phyloP scores from a whole-genome alignment of 1,284 basidiomycete genomes.

The Moesziomyces aphidis region DNA sequence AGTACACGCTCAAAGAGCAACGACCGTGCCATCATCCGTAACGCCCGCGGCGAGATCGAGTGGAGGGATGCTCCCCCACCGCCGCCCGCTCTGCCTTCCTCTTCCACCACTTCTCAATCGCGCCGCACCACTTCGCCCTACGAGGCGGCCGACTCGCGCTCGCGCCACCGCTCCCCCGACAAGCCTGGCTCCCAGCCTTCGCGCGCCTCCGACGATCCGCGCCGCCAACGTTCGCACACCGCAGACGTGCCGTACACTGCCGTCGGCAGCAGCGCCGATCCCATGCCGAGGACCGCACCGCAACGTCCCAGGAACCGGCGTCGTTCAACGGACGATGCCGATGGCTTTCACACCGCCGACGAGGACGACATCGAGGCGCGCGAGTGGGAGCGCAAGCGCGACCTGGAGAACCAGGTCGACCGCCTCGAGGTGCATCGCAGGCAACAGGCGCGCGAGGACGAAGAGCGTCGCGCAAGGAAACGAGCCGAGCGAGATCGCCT shows the following conservation, averaged over 20 bases:
- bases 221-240: slow-evolving; percentile 11
- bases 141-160: slow-evolving; percentile 6
- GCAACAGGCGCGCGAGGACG: slow-evolving; percentile 34
- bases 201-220: slow-evolving; percentile 13
- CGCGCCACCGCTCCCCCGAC: slow-evolving; percentile 18
- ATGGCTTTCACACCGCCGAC: slow-evolving; percentile 44
- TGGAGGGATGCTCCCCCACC: slow-evolving; percentile 40
- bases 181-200: neutral
- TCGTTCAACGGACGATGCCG: slow-evolving; percentile 31
- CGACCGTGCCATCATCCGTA: slow-evolving; percentile 36
- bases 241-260: slow-evolving; percentile 11
- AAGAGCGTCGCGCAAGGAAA: slow-evolving; percentile 19
- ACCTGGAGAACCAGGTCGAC: slow-evolving; percentile 37
- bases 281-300: neutral
- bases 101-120: slow-evolving; percentile 3
- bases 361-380: slow-evolving; percentile 40
- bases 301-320: slow-evolving; percentile 20
- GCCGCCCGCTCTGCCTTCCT: slow-evolving; percentile 6
- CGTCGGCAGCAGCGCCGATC: slow-evolving; percentile 8
- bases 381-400: slow-evolving; percentile 43
- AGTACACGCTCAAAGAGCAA: slow-evolving; percentile 21
- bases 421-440: slow-evolving; percentile 24
- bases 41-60: slow-evolving; percentile 50
- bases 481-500: slow-evolving; percentile 29
- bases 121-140: slow-evolving; percentile 24